Base-by-base conservation (phyloP, 2,329 filamentous ascomycete species). In the Botrytis pseudocinerea region DNA sequence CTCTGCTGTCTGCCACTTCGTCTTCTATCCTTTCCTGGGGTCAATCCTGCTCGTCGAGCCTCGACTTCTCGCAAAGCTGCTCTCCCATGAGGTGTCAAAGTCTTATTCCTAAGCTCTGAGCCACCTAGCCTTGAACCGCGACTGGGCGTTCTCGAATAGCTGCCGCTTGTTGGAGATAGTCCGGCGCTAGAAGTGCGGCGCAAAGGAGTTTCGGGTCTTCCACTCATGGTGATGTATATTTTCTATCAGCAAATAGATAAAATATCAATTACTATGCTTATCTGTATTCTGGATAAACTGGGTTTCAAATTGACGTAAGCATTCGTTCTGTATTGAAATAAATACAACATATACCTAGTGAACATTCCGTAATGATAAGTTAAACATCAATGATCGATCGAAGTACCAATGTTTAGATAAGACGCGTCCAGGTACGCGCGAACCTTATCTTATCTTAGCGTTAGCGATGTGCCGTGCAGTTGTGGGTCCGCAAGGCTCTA, bases 41-140 rank as follows among this genome's bases (percentile, higher is more conserved):
- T 91, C 75, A 90, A 85, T 65, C 89, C 87, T 4, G 87, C 86
- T 60, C 89, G 86, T 8, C 89, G 87, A 75, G 87, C 85, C 76
- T 90, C 85, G 70, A 91, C 84, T 46, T 88, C 86, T 63, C 87
- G 84, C 65, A 85, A 86, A 61, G 89, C 89, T 18, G 89, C 89
- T 76, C 86, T 87, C 64, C 87, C 88, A 79, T 91, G 89, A 0
- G 89, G 89, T 28, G 89, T 91, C 12, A 79, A 70, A 22, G 74
- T 75, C 64, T 76, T 73, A 20, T 74, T 63, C 63, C 78, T 78
- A 68, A 75, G 77, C 25, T 72, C 77, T 57, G 80, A 80, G 7
- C 79, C 77, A 73, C 65, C 73, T 20, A 73, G 42, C 65, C 73
- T 76, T 6, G 73, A 73, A 25, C 71, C 69, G 57, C 60, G 75